Percentiles rank a stretch among this genome's conserved stretches.
Evolutionary conservation across 331 rosid species (phyloP).

Genomic region (Saraca asoca): DNA sequence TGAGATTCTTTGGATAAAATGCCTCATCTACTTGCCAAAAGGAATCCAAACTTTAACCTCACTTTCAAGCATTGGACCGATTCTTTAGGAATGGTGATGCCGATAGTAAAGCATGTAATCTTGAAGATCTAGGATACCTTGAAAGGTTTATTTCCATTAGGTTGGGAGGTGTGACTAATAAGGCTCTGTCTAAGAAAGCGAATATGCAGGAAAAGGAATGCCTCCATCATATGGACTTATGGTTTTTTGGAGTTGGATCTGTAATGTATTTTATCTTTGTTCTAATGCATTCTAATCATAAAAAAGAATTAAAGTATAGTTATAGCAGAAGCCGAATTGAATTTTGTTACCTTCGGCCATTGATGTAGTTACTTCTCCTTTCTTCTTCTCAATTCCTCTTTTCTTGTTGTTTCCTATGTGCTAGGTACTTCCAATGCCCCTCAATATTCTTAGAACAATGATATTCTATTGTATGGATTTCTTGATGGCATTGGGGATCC

Average conservation of each 20-base stretch:
- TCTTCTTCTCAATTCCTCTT: too few species aligned
- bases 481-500: too few species aligned
- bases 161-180: background rate
- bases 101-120: background rate
- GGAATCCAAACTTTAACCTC: background rate
- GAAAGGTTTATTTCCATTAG: background rate
- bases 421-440: too few species aligned
- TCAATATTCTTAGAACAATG: too few species aligned
- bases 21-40: background rate
- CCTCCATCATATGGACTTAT: background rate
- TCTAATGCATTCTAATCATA: too few species aligned
- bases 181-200: background rate
- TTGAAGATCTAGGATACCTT: background rate
- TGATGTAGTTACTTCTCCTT: too few species aligned
- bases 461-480: too few species aligned
- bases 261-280: too few species aligned
- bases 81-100: background rate
- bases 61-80: background rate
- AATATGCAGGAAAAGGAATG: background rate
- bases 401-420: too few species aligned
- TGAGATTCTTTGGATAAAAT: background rate
- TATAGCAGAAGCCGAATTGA: too few species aligned
- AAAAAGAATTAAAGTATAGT: too few species aligned
- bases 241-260: background rate
- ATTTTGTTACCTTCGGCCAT: too few species aligned